Percentiles rank a stretch among this genome's conserved stretches.
Evolutionary conservation across 1,284 basidiomycete genomes (phyloP).

Genomic region (Laetiporus sulphureus): DNA sequence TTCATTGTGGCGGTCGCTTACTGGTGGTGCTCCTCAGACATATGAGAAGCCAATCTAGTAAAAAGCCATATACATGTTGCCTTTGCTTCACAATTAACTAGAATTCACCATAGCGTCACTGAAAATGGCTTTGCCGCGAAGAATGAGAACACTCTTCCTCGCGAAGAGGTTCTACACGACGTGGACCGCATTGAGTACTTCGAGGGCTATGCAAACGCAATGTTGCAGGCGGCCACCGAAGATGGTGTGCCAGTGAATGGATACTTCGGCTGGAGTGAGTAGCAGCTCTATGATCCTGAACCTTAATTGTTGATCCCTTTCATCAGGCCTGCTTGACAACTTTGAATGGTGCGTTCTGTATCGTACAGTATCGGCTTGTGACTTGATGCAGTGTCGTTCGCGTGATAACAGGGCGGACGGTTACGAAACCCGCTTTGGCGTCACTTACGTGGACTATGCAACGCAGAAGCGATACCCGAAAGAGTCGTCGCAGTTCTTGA

Average conservation of each 20-base stretch:
- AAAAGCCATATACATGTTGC: conserved; percentile 10
- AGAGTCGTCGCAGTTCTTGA: conserved; percentile 50
- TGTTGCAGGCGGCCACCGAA: conserved; percentile 50
- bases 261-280: conserved; percentile 68
- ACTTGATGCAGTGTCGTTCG: background rate
- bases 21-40: conserved; percentile 28
- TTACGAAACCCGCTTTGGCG: conserved; percentile 55
- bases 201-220: conserved; percentile 50
- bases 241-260: conserved; percentile 62
- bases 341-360: conserved; percentile 52
- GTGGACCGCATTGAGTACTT: conserved; percentile 63
- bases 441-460: conserved; percentile 61
- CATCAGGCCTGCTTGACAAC: conserved; percentile 57
- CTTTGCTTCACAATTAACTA: background rate
- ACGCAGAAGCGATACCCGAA: conserved; percentile 67
- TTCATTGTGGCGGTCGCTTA: background rate
- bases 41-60: conserved; percentile 65
- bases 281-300: background rate
- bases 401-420: conserved; percentile 43
- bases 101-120: conserved; percentile 45
- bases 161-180: conserved; percentile 55
- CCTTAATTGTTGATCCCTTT: background rate
- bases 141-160: conserved; percentile 47
- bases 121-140: conserved; percentile 72
- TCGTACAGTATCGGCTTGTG: background rate